Evolutionary conservation across 2,329 filamentous ascomycete species (phyloP), one percentile per base, ranked within the genome.

Genomic region (Helminthosporium solani): DNA sequence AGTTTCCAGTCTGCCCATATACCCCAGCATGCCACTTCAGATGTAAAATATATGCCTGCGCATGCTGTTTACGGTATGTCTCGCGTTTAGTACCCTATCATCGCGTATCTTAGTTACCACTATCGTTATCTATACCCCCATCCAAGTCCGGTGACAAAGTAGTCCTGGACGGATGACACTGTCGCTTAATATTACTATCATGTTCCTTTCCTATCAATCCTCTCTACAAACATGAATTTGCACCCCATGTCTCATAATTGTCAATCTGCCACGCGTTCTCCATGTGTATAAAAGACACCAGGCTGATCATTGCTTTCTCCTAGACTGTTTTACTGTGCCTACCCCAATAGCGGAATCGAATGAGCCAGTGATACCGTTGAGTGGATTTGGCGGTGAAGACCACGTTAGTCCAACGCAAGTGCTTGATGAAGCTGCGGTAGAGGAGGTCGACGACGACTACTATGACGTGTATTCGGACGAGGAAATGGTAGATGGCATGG

Each of bases 401-500:
- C 58, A 67, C 28, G 47, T 59, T 40, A 69, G 66, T 33, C 67
- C 65, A 14, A 68, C 66, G 7, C 60, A 68, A 30, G 40, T 61
- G n/a, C 65, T 70, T 19, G 60, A 69, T 39, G 65, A 68, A 52
- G 67, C 66, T 40, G 66, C 65, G 15, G 50, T 78, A 14, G 75
- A 78, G 55, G 64, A 64, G 20, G 69, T 72, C 39, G 75, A 78
- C 45, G 73, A 77, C 40, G 74, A 77, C 41, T 78, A 78, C 50
- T 78, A 70, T 55, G 75, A 78, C 47, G 69, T 77, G 14, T 58
- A 74, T 1, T 73, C 74, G 0, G 75, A 77, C 42, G 75, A 77
- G 49, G 75, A 77, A 18, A 68, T 70, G 65, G 12, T 57, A 31
- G 63, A 66, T 16, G 40, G 40, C 9, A 60, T 60, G 8, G 54